Base-by-base conservation (phyloP, 2,329 filamentous ascomycete species). In the Colletotrichum salicis region DNA sequence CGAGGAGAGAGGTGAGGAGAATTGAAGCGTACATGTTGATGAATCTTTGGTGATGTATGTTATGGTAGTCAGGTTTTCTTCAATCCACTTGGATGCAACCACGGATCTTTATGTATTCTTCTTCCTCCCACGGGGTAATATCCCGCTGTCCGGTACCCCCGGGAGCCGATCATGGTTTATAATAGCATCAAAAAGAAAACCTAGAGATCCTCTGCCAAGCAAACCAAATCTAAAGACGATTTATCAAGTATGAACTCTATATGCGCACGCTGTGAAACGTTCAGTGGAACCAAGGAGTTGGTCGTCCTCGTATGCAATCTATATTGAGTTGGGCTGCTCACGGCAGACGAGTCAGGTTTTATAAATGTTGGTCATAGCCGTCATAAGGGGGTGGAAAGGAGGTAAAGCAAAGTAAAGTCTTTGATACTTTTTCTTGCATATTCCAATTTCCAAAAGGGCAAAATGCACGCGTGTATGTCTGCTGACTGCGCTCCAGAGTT, bases 321-420 rank as follows among this genome's bases (percentile, higher is more conserved):
- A 64, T 58, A 64, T 69, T 64, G 29, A 57, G 66, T 69, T 64
- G 22, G 22, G n/a, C 52, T 51, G 52, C 52, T 22, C n/a, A 22
- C 13, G 22, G 19, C 29, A 12, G n/a, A 51, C 31, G 61, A 69
- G 61, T 65, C 60, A 69, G 66, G 24, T 27, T 27, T 29, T 29
- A 12, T 58, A 19, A 19, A 15, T 19, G 37, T 41, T 41, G 37
- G 37, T 15, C 37, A 41, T 3, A 41, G 13, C 37, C 13, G 5
- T 6, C 13, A 7, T 15, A 41, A 15, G 37, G 37, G 15, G 37
- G 37, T 15, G 37, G 37, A 41, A 41, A 41, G 37, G 37, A 41
- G 37, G 37, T 1, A 41, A 41, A 41, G 24, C 24, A 27, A 27
- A 27, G 24, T 27, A 2, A 27, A 27, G 24, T 27, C 24, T 3